phyloP scores from a whole-genome alignment of 2,329 filamentous ascomycete species.

The Aspergillus pseudotamarii region DNA sequence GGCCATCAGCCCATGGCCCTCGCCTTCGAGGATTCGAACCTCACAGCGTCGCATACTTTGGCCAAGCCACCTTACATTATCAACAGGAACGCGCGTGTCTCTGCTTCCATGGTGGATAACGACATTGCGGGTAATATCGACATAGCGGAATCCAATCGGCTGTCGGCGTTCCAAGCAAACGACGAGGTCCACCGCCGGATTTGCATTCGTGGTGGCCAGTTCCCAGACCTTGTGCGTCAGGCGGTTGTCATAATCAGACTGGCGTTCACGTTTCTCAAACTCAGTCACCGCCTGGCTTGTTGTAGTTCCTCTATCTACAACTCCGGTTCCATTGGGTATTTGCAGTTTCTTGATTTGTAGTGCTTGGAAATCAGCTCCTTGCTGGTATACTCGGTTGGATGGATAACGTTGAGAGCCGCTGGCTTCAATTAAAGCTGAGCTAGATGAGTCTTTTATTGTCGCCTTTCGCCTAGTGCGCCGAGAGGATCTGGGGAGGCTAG shows the following conservation, averaged over 20 bases:
- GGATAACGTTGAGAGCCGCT: conserved; percentile 17
- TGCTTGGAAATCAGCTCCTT: conserved; percentile 21
- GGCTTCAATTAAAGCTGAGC: conserved; percentile 57
- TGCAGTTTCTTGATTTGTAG: conserved; percentile 23
- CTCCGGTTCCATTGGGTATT: conserved; percentile 18
- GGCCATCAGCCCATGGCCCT: conserved; percentile 95
- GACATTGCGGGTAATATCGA: conserved; percentile 87
- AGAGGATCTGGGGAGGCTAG: conserved; percentile 69
- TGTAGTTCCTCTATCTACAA: conserved; percentile 13
- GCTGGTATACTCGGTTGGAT: conserved; percentile 20
- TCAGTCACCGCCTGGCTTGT: conserved; percentile 17
- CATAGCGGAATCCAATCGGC: conserved; percentile 93
- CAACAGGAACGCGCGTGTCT: conserved; percentile 88
- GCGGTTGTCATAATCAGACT: conserved; percentile 70
- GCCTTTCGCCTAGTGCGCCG: conserved; percentile 63
- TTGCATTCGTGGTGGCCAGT: conserved; percentile 84
- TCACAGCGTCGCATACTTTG: conserved; percentile 93
- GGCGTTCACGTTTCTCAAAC: conserved; percentile 40
- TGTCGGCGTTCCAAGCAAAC: conserved; percentile 90
- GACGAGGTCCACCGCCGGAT: conserved; percentile 89
- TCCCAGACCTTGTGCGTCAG: conserved; percentile 95
- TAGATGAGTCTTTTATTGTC: conserved; percentile 39
- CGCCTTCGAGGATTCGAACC: conserved; percentile 83
- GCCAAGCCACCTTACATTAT: conserved; percentile 93
- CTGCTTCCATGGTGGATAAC: conserved; percentile 92